Evolutionary conservation across 2,329 filamentous ascomycete species (phyloP).

Genomic region (Iodosphaeria phyllophila): DNA sequence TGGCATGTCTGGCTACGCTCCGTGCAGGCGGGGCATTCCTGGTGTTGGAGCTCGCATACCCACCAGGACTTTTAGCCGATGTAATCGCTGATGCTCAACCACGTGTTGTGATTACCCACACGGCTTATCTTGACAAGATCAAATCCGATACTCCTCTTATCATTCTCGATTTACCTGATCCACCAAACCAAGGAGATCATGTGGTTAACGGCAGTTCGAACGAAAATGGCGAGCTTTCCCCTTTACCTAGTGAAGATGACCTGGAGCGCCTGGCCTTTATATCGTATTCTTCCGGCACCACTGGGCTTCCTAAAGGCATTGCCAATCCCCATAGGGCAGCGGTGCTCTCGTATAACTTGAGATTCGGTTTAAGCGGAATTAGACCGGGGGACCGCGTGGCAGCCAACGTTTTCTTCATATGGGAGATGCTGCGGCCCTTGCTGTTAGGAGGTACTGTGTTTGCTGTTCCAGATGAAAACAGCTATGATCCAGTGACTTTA

Average conservation of each 20-base stretch:
- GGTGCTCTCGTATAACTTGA: constrained; percentile 53
- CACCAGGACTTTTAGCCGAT: constrained; percentile 52
- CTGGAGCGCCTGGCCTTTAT: constrained; percentile 61
- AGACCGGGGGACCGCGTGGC: constrained; percentile 57
- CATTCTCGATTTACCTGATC: constrained; percentile 45
- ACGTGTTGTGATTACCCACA: constrained; percentile 49
- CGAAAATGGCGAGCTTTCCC: constrained; percentile 16
- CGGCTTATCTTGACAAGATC: constrained; percentile 45
- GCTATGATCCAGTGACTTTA: constrained; percentile 58
- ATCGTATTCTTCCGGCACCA: constrained; percentile 65
- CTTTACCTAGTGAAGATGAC: constrained; percentile 44
- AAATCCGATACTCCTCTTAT: constrained; percentile 44
- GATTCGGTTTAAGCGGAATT: constrained; percentile 53
- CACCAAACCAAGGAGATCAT: too few relatives aligned
- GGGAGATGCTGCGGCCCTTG: constrained; percentile 66
- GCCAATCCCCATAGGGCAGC: constrained; percentile 60
- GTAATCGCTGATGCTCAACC: constrained; percentile 61
- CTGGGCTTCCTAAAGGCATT: constrained; percentile 60
- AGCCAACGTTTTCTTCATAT: constrained; percentile 80
- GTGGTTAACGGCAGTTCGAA: constrained; percentile 10
- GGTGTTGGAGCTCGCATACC: constrained; percentile 64
- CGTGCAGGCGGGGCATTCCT: constrained; percentile 65
- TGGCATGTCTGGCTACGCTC: constrained; percentile 60
- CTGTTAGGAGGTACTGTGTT: constrained; percentile 60
- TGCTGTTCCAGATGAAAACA: constrained; percentile 55